Conservation (phyloP, 164 flowering plant genomes). For the Vitis riparia region DNA sequence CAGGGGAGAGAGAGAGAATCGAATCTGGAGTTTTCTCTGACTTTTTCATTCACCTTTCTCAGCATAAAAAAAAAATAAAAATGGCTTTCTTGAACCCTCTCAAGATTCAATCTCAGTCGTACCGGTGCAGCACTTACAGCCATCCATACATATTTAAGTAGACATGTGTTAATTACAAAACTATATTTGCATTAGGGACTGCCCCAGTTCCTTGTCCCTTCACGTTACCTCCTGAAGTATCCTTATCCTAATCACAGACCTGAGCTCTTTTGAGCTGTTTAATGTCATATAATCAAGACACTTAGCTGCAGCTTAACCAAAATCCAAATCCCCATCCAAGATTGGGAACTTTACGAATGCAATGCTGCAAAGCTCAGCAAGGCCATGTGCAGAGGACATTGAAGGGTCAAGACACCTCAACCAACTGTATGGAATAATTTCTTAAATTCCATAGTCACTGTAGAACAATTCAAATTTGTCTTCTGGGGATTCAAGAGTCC, state of each 20-base stretch:
- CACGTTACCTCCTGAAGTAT: conserved; percentile 83
- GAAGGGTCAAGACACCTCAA: conserved; percentile 83
- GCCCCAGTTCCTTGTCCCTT: conserved; percentile 98
- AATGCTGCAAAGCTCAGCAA: conserved; percentile 89
- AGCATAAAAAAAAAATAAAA: too few relatives aligned
- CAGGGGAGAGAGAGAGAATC: too few relatives aligned
- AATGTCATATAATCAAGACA: conserved; percentile 58
- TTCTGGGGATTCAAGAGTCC: conserved; percentile 64
- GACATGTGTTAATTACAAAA: too few relatives aligned
- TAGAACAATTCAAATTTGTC: conserved; percentile 92
- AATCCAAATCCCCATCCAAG: conserved; percentile 84
- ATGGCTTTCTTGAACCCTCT: too few relatives aligned
- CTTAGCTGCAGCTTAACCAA: conserved; percentile 86
- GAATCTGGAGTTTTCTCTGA: too few relatives aligned
- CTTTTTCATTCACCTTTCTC: too few relatives aligned
- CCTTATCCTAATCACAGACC: conserved; percentile 76
- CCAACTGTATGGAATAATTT: conserved; percentile 57
- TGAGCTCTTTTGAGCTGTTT: conserved; percentile 55
- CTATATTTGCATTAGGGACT: conserved; percentile 48
- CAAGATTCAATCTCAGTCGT: too few relatives aligned
- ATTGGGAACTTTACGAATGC: conserved; percentile 81
- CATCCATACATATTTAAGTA: too few relatives aligned
- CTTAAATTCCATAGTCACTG: conserved; percentile 95
- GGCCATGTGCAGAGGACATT: conserved; percentile 68
- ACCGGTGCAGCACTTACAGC: too few relatives aligned